Percentiles rank a stretch among this genome's conserved stretches.
phyloP scores from a whole-genome alignment of 164 flowering plant genomes.

The Macadamia integrifolia region DNA sequence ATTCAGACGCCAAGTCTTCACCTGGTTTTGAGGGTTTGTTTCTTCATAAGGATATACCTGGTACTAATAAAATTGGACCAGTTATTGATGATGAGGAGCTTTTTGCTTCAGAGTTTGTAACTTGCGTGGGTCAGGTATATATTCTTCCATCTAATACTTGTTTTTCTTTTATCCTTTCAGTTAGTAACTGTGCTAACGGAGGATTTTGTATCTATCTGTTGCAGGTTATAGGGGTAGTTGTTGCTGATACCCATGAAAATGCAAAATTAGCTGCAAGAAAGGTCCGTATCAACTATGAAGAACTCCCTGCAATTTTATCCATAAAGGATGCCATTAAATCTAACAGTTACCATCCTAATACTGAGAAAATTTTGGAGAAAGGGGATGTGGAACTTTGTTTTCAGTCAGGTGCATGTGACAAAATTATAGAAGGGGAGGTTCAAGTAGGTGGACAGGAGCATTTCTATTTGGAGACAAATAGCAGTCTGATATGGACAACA shows the following conservation, averaged over 20 bases:
- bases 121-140: slow-evolving; percentile 93
- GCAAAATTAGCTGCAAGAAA: slow-evolving; percentile 77
- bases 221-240: slow-evolving; percentile 86
- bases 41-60: slow-evolving; percentile 76
- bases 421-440: slow-evolving; percentile 80
- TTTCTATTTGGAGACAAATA: slow-evolving; percentile 82
- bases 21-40: slow-evolving; percentile 87
- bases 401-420: slow-evolving; percentile 60
- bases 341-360: slow-evolving; percentile 67
- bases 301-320: slow-evolving; percentile 75
- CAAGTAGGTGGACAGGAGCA: slow-evolving; percentile 94
- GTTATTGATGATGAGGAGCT: slow-evolving; percentile 73
- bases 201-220: slow-evolving; percentile 6
- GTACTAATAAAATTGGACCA: slow-evolving; percentile 62
- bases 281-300: slow-evolving; percentile 74
- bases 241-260: slow-evolving; percentile 92
- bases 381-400: slow-evolving; percentile 87
- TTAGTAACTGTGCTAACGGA: neutral
- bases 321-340: slow-evolving; percentile 64
- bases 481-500: slow-evolving; percentile 73
- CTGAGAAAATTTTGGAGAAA: slow-evolving; percentile 52
- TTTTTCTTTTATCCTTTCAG: neutral
- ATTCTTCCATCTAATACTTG: neutral
- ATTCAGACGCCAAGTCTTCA: slow-evolving; percentile 54
- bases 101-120: slow-evolving; percentile 75